Evolutionary conservation across 345 rosid genomes (phyloP).

Genomic region (Hibiscus tridactylites): DNA sequence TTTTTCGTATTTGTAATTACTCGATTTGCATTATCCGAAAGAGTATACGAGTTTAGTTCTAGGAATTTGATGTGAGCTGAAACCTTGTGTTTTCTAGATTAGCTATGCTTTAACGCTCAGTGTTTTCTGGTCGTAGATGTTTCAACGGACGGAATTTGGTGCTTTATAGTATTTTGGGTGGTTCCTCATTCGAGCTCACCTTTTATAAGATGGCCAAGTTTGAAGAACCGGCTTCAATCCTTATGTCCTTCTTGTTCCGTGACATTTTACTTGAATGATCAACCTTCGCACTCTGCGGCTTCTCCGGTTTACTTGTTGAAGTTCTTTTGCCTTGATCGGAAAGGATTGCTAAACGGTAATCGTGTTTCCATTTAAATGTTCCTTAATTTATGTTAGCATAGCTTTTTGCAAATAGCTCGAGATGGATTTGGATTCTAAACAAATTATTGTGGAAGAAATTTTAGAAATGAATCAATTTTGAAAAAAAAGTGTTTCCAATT

Average conservation of each 20-base stretch:
- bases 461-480: too few species aligned
- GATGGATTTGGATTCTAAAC: neutral
- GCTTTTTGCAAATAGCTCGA: too few species aligned
- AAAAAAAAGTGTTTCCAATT: neutral
- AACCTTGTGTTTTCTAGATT: neutral
- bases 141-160: conserved; percentile 86
- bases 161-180: conserved; percentile 75
- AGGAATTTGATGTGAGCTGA: neutral
- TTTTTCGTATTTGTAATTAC: neutral
- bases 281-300: conserved; percentile 23
- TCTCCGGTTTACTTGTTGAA: conserved; percentile 62
- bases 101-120: neutral
- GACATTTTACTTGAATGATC: conserved; percentile 28
- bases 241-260: conserved; percentile 36
- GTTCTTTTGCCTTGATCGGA: conserved; percentile 55
- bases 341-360: conserved; percentile 72
- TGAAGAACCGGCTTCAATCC: conserved; percentile 46
- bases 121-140: conserved; percentile 43
- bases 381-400: neutral
- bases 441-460: too few species aligned
- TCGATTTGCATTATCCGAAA: neutral
- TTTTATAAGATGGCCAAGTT: conserved; percentile 55
- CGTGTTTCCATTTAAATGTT: neutral
- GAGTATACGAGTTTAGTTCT: neutral
- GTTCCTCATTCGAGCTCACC: conserved; percentile 39